Conservation (phyloP, 2,329 filamentous ascomycete species). For the Madurella mycetomatis region DNA sequence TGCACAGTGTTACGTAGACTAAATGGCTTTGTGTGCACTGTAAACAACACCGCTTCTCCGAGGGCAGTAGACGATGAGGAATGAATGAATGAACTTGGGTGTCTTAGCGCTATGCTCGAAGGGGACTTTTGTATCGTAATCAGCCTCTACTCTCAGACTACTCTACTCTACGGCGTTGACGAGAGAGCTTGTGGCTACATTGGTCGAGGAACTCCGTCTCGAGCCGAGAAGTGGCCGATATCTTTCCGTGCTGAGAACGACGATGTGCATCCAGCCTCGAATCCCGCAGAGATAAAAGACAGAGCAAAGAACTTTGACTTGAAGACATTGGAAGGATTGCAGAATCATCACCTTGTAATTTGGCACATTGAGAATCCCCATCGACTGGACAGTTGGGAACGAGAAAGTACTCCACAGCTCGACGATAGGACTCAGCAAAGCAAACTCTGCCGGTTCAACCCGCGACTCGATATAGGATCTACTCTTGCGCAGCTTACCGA, state of each 20-base stretch:
- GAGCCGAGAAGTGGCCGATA: constrained; percentile 15
- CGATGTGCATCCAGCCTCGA: background rate
- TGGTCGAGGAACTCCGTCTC: background rate
- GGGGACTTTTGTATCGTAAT: background rate
- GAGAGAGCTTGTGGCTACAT: background rate
- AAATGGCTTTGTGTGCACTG: no score
- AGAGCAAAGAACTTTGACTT: background rate
- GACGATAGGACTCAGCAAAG: background rate
- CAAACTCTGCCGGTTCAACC: background rate
- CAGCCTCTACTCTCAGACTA: background rate
- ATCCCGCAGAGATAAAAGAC: background rate
- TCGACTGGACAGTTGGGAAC: no score
- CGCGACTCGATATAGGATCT: background rate
- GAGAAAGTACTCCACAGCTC: no score
- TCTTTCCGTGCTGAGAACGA: constrained; percentile 11
- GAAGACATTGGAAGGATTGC: no score
- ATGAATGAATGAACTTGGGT: no score
- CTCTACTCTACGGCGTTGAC: background rate
- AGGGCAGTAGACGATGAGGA: no score
- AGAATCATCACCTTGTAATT: no score
- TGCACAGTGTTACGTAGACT: no score
- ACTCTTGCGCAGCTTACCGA: background rate
- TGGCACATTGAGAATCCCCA: no score
- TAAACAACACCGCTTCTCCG: no score
- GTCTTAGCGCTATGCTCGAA: background rate